Evolutionary conservation across 306 rosid species (phyloP).

Genomic region (Lablab purpureus): DNA sequence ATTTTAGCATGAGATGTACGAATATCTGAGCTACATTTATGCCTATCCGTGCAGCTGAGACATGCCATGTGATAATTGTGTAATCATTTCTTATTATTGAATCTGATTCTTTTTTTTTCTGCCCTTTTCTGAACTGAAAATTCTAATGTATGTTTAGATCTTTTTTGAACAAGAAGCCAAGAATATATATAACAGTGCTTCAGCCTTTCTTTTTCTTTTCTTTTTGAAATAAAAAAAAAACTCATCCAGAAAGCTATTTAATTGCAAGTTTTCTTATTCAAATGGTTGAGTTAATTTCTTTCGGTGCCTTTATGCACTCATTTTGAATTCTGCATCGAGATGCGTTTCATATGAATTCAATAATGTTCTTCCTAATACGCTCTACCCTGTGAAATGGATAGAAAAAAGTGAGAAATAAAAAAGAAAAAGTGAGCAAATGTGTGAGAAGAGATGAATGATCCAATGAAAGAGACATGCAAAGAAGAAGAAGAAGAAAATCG

Average conservation of each 20-base stretch:
- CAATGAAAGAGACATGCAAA: no score
- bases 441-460: no score
- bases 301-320: background rate
- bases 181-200: background rate
- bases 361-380: background rate
- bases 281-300: background rate
- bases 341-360: background rate
- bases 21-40: background rate
- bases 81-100: conserved; percentile 8
- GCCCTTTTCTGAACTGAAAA: background rate
- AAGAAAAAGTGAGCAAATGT: no score
- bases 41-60: background rate
- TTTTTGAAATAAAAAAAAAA: no score
- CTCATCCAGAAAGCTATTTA: background rate
- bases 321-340: background rate
- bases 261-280: background rate
- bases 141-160: background rate
- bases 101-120: conserved; percentile 24
- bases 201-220: background rate
- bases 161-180: conserved; percentile 11
- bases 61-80: conserved; percentile 23
- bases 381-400: no score
- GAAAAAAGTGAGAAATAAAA: no score
- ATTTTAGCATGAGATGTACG: background rate
- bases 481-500: no score